Conservation (phyloP, 1,284 basidiomycete species). For the Ustilago tritici region DNA sequence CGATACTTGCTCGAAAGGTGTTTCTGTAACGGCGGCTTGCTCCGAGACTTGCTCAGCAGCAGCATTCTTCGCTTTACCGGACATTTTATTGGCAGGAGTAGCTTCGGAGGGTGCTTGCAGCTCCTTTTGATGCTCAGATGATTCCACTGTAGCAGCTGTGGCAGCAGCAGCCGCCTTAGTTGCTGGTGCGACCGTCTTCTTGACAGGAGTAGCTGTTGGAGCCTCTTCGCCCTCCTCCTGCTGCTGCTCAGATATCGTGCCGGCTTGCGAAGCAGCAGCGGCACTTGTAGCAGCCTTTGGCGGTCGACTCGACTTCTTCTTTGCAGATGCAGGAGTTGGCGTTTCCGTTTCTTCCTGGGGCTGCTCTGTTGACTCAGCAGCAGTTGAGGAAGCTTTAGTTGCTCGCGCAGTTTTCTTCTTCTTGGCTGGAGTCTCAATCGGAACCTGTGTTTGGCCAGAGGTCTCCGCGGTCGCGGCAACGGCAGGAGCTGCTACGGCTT, state of each 20-base stretch:
- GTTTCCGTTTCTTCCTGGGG: neutral
- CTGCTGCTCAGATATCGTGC: neutral
- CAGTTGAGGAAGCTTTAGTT: conserved; percentile 1
- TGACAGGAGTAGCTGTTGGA: conserved; percentile 1
- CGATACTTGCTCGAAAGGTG: neutral
- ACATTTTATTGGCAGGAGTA: conserved; percentile 1
- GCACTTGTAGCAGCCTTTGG: conserved; percentile 7
- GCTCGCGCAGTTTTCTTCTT: conserved; percentile 14
- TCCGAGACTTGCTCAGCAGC: neutral
- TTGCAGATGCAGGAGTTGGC: neutral
- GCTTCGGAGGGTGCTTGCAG: neutral
- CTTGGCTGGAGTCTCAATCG: conserved; percentile 1
- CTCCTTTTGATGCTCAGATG: neutral
- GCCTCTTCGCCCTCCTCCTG: neutral
- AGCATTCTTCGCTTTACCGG: neutral
- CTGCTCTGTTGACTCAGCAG: neutral
- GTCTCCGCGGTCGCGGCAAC: neutral
- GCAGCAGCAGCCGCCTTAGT: neutral
- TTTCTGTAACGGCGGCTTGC: neutral
- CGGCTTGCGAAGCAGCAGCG: conserved; percentile 3
- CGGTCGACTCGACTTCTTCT: conserved; percentile 17
- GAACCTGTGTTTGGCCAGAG: neutral
- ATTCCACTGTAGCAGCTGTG: neutral
- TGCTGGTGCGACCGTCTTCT: neutral
- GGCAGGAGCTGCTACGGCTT: neutral